A percentile compares a stretch with the other conserved stretches of the same genome.
Evolutionary conservation across 164 flowering plant genomes (phyloP).

Genomic region (Umbilicus rupestris): DNA sequence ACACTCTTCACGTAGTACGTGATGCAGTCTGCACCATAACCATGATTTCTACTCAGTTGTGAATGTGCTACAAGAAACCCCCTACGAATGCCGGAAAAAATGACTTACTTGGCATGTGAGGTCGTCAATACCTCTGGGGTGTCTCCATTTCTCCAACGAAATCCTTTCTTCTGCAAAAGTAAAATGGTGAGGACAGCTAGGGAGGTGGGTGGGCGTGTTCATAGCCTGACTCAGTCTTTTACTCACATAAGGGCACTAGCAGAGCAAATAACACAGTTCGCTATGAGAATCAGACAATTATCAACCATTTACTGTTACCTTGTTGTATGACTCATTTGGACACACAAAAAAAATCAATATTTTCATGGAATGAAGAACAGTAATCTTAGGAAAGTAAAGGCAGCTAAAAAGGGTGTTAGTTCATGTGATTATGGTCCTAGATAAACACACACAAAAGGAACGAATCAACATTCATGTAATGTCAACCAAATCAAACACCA

Average conservation of each 20-base stretch:
- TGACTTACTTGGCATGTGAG: slow-evolving; percentile 68
- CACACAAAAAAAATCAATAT: not conserved
- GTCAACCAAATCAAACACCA: slow-evolving; percentile 1
- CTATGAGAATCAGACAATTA: not conserved
- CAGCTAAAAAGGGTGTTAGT: not conserved
- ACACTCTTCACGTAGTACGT: slow-evolving; percentile 62
- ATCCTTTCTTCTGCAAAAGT: slow-evolving; percentile 55
- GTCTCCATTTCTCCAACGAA: slow-evolving; percentile 64
- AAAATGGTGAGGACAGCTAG: not conserved
- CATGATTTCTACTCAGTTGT: not conserved
- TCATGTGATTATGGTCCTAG: not conserved
- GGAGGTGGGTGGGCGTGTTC: slow-evolving; percentile 33
- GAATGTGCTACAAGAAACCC: not conserved
- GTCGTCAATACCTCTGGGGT: slow-evolving; percentile 44
- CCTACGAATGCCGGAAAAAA: not conserved
- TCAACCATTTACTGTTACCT: not conserved
- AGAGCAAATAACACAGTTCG: not conserved
- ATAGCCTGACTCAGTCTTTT: not conserved
- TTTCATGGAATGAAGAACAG: not conserved
- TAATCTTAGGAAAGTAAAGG: not conserved
- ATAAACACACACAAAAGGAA: not conserved
- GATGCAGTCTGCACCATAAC: slow-evolving; percentile 52
- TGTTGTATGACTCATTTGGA: too few relatives aligned
- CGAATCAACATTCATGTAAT: not conserved
- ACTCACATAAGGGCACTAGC: not conserved